phyloP scores from a whole-genome alignment of 208 protist genomes.

The Leishmania guyanensis region DNA sequence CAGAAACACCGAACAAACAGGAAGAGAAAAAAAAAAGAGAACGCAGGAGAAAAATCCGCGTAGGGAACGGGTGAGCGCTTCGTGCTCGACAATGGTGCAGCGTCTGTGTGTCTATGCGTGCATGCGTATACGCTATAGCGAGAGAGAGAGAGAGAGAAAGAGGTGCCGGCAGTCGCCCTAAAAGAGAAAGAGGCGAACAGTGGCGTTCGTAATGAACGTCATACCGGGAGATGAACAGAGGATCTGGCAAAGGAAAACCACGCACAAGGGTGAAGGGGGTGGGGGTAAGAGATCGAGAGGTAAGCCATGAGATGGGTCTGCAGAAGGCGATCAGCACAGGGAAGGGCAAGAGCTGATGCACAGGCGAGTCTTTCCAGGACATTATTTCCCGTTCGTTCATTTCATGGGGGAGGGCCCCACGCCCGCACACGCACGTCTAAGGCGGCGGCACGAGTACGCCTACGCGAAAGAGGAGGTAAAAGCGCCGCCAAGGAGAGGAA shows the following conservation, averaged over 20 bases:
- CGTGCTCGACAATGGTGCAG: not conserved
- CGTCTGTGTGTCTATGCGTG: no score
- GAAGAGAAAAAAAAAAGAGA: not conserved
- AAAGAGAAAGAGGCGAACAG: not conserved
- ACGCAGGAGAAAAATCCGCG: conserved; percentile 5
- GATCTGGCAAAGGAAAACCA: no score
- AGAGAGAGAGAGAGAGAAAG: not conserved
- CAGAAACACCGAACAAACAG: not conserved
- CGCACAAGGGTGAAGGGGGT: not conserved
- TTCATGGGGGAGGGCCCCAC: not conserved
- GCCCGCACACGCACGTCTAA: not conserved
- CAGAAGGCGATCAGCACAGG: not conserved
- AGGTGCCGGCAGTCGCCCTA: not conserved
- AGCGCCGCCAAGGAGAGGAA: no score
- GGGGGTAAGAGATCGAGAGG: not conserved
- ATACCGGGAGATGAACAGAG: not conserved
- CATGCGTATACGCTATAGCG: not conserved
- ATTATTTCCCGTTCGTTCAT: not conserved
- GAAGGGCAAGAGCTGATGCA: not conserved
- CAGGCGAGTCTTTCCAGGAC: not conserved
- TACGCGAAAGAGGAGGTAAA: not conserved
- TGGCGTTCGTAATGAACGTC: not conserved
- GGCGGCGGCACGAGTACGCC: not conserved
- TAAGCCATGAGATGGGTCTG: not conserved
- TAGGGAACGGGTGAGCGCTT: not conserved